Conservation (phyloP, 371 early-diverging fungal species). For the Rhizopus sp. region DNA sequence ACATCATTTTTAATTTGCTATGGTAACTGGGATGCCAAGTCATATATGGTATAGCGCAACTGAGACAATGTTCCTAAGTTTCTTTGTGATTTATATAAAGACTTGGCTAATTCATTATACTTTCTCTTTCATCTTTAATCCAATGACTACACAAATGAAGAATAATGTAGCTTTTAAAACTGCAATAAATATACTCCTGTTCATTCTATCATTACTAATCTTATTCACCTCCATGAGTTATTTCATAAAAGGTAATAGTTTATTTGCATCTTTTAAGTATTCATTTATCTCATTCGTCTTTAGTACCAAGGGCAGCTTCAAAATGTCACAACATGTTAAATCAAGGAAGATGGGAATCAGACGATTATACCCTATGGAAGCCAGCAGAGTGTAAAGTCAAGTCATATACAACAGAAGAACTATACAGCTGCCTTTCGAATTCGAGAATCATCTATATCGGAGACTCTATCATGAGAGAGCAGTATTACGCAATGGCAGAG, state of each 20-base stretch:
- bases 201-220: neutral
- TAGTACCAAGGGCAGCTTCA: neutral
- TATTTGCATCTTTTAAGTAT: neutral
- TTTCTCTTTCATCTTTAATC: neutral
- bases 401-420: conserved; percentile 43
- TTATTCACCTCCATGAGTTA: neutral
- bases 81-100: too few relatives aligned
- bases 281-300: neutral
- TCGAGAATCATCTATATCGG: conserved; percentile 36
- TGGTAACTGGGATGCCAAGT: too few relatives aligned
- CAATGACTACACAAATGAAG: neutral
- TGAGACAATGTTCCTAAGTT: too few relatives aligned
- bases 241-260: neutral
- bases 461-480: conserved; percentile 51
- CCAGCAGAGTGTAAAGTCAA: conserved; percentile 64
- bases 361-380: conserved; percentile 47
- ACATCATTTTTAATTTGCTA: too few relatives aligned
- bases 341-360: conserved; percentile 51
- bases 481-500: conserved; percentile 56
- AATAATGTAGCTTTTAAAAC: neutral
- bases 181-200: neutral
- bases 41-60: too few relatives aligned
- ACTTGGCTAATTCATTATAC: neutral
- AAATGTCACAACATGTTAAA: conserved; percentile 49
- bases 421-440: conserved; percentile 47